These are phyloP conservation scores for Paraphaeosphaeria minitans DNA, from an alignment of 2,329 filamentous ascomycete genomes.

Conservation along the genomic window DNA sequence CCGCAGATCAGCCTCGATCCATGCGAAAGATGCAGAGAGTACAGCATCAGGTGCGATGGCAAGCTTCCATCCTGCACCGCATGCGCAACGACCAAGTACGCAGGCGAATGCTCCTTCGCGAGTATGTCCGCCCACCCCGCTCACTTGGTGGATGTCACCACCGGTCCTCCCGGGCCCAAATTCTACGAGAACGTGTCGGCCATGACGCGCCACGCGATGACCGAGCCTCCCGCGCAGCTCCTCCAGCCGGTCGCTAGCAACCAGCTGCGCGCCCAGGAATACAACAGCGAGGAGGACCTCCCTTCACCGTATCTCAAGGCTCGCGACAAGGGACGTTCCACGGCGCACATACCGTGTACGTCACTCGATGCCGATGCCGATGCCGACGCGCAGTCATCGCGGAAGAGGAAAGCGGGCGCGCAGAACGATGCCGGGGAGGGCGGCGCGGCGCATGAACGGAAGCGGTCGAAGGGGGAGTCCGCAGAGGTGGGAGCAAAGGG, in stretches of 20 bases:
- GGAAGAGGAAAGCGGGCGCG: background rate
- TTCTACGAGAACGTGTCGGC: background rate
- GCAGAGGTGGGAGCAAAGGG: background rate
- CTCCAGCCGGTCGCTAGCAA: no score
- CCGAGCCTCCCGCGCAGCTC: background rate
- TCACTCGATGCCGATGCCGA: background rate
- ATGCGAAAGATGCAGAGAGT: slow-evolving; percentile 1
- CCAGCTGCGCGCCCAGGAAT: background rate
- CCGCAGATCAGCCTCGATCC: background rate
- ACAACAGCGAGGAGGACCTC: slow-evolving; percentile 2
- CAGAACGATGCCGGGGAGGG: background rate
- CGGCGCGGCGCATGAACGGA: background rate
- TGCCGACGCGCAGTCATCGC: background rate
- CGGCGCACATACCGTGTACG: background rate
- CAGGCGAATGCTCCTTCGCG: slow-evolving; percentile 69
- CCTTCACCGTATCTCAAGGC: slow-evolving; percentile 4
- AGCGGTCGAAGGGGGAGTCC: slow-evolving; percentile 1
- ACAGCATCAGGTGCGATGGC: slow-evolving; percentile 92
- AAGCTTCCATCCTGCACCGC: slow-evolving; percentile 90
- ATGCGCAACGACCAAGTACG: slow-evolving; percentile 85
- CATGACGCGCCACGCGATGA: slow-evolving; percentile 3
- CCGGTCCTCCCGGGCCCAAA: background rate
- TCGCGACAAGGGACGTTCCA: background rate
- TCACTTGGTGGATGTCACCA: background rate
- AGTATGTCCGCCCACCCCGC: background rate